These are phyloP conservation scores for Cyclostephanos tholiformis DNA, from an alignment of 108 stramenopile genomes.

Conservation along the genomic window DNA sequence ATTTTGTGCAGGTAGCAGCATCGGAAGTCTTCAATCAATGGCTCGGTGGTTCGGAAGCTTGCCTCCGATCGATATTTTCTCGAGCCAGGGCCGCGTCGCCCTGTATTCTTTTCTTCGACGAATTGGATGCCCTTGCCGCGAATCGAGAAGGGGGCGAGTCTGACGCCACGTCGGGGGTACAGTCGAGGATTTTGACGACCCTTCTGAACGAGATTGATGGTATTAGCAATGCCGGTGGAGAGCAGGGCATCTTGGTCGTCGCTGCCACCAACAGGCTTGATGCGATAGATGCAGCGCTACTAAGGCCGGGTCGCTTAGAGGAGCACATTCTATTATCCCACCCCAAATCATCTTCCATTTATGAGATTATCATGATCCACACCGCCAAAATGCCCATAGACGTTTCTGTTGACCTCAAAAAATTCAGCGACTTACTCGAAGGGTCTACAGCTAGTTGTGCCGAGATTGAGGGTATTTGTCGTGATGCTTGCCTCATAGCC, in stretches of 20 bases:
- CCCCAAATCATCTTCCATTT: slow-evolving; percentile 54
- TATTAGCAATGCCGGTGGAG: slow-evolving; percentile 57
- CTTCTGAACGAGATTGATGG: slow-evolving; percentile 89
- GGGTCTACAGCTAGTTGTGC: slow-evolving; percentile 54
- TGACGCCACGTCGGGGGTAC: slow-evolving; percentile 57
- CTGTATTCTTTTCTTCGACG: slow-evolving; percentile 96
- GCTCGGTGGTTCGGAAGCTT: slow-evolving; percentile 95
- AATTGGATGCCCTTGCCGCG: slow-evolving; percentile 94
- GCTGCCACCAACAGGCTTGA: slow-evolving; percentile 75
- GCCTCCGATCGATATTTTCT: slow-evolving; percentile 85
- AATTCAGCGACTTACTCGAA: slow-evolving; percentile 38
- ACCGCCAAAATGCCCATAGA: slow-evolving; percentile 43
- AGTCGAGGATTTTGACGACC: slow-evolving; percentile 70
- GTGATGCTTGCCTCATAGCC: slow-evolving; percentile 64
- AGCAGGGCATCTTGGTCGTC: slow-evolving; percentile 58
- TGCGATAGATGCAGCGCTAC: slow-evolving; percentile 61
- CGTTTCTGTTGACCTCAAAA: slow-evolving; percentile 18
- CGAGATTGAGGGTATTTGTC: slow-evolving; percentile 71
- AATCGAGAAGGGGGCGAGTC: slow-evolving; percentile 82
- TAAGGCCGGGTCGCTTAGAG: slow-evolving; percentile 60
- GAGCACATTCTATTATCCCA: slow-evolving; percentile 57
- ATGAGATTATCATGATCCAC: slow-evolving; percentile 56
- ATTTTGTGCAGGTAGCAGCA: slow-evolving; percentile 60
- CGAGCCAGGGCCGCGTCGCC: slow-evolving; percentile 87
- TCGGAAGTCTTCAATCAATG: slow-evolving; percentile 95